Base-by-base conservation (phyloP, 257 asterid genomes). In the Petunia axillaris region DNA sequence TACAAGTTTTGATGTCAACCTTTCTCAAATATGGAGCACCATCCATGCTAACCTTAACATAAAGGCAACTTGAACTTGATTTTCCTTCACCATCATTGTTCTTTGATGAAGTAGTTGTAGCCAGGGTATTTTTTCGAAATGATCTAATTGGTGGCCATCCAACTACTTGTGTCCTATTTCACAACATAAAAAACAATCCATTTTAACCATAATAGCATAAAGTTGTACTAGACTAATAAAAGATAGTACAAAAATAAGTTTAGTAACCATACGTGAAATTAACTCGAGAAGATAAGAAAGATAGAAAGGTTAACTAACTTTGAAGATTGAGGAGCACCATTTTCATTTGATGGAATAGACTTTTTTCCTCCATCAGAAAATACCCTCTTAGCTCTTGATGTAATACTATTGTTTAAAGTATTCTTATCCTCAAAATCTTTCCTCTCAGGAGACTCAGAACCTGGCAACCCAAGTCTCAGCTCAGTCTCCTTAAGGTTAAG, bases 141-240 rank as follows among this genome's bases (percentile, higher is more conserved):
- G 98, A 89, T 75, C 97, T 86, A 84, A 94, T 82, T 73, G 97
- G 98, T 76, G 97, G 98, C 97, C 98, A 92, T 77, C 98, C 98
- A 13, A 94, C 97, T 53, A 94, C 94, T 82, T 88, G 96, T 74
- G 95, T 92, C 89, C 98, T 92, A 87, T 81, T 78, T 62, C 59
- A 87, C 64, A 78, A 67, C 64, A 79, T 37, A 38, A 73, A 43
- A 8, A 40, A 62, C 14, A 0, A 60, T 41, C 44, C 25, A 58
- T 16, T 46, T 76, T 41, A 62, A 76, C 52, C 65, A 25, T 40
- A 77, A 59, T 77, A 57, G 46, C 81, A 58, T 13, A 2, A 10
- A 40, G 1, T 11, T 55, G 57, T 41, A 58, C 70, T 53, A 11
- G 8, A n/a, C 15, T 35, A 58, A 62, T 13, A 48, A 62, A 57